phyloP scores from a whole-genome alignment of 2,329 filamentous ascomycete species.

The Fusarium zealandicum region DNA sequence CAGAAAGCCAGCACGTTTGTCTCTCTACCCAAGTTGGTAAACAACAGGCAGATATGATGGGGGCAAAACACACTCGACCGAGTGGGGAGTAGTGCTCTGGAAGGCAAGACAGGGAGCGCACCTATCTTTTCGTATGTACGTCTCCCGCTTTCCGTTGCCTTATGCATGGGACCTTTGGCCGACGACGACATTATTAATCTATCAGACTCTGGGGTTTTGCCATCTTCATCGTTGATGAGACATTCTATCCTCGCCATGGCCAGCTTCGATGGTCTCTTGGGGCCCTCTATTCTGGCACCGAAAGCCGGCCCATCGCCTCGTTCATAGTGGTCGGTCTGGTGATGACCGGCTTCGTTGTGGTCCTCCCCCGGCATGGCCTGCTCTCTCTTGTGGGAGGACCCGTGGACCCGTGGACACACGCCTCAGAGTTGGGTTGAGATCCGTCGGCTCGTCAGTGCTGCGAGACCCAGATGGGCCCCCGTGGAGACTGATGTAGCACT shows the following conservation, averaged over 20 bases:
- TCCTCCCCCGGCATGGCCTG: conserved; percentile 27
- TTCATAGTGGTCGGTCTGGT: conserved; percentile 18
- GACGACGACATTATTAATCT: not conserved
- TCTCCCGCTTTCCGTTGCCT: conserved; percentile 6
- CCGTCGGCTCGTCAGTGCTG: conserved; percentile 50
- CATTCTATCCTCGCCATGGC: conserved; percentile 3
- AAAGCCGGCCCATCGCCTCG: conserved; percentile 15
- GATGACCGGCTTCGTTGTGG: conserved; percentile 28
- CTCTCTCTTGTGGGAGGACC: conserved; percentile 40
- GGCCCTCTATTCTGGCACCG: conserved; percentile 17
- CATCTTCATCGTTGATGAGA: not conserved
- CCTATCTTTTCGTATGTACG: conserved; percentile 2
- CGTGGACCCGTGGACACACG: conserved; percentile 42
- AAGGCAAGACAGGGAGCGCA: conserved; percentile 8
- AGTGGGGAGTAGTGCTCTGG: not conserved
- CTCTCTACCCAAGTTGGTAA: not conserved
- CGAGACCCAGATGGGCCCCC: conserved; percentile 49
- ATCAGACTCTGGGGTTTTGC: not conserved
- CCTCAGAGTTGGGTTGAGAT: conserved; percentile 50
- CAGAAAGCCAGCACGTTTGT: conserved; percentile 12
- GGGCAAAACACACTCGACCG: conserved; percentile 6
- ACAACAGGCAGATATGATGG: conserved; percentile 10
- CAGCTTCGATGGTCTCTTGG: conserved; percentile 7
- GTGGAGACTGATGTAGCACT: conserved; percentile 48
- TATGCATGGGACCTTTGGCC: conserved; percentile 4